Base-by-base conservation (phyloP, 2,329 filamentous ascomycete species). In the Trichoderma semiorbis region DNA sequence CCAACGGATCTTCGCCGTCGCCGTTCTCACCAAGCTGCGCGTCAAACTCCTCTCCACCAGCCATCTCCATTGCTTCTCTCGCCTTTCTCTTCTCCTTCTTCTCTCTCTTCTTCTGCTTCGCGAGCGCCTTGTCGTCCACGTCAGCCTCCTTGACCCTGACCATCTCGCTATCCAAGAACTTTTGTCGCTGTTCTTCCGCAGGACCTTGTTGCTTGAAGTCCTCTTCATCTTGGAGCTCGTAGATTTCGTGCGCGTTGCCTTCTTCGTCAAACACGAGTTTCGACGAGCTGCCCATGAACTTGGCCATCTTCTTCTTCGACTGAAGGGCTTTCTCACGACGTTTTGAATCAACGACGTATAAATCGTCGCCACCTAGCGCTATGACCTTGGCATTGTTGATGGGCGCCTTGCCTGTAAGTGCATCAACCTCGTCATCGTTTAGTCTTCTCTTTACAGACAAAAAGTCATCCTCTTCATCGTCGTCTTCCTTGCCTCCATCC, bases 181-280 rank as follows among this genome's bases (percentile, higher is more conserved):
- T 88, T 76, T 87, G 85, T 61, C 94, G 88, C 81, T 97, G 94
- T 63, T 88, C 88, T 75, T 94, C 92, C 3, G 93, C 92, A 28
- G 91, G 85, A 43, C 95, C 96, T 69, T 90, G 88, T 50, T 88
- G 87, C 74, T 85, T 86, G 86, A 98, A 99, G 75, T 91, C 89
- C 0, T 91, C 90, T 82, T 98, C 94, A 80, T 93, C 89, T 79
- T 95, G 92, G 75, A 99, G 90, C 80, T 97, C 93, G 83, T 98
- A 98, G 16, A 97, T 81, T 74, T 93, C 89, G 80, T 96, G 94
- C 3, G 94, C 87, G 73, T 92, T 91, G 76, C 95, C 95, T 36
- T 98, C 94, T 62, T 97, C 95, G 82, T 98, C 95, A 80, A 95
- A 99, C 6, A 98, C 87, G 8, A 98, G 84, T 80, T 96, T 97